Evolutionary conservation across 2,329 filamentous ascomycete species (phyloP), one percentile per base, ranked within the genome.

Genomic region (Stemphylium lycopersici): DNA sequence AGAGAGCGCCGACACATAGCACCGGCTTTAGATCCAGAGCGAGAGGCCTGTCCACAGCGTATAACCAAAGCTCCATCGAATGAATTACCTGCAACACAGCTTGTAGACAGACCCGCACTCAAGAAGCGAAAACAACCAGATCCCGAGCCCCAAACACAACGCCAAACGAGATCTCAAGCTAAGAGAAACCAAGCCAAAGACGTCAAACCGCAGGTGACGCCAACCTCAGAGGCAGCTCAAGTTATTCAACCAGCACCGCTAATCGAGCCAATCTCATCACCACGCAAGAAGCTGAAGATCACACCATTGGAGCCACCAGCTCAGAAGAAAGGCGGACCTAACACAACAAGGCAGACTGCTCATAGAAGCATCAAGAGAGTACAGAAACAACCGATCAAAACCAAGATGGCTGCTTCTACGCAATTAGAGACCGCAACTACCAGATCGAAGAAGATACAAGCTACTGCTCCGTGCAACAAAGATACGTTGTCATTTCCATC

Each of bases 211-310:
- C n/a, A 34, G 18, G 12, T n/a, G 13, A 11, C 12, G 10, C 24
- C 12, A 16, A 11, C 6, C 33, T 12, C 6, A 22, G 45, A 6
- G 6, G 39, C 26, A 16, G 36, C 32, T 6, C 37, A 15, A 8
- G 32, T 4, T 16, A 29, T 33, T 10, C 40, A 41, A 15, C 6
- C 40, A 16, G 38, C 20, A 20, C 43, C 88, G 16, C n/a, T 46
- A 11, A 22, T 31, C 4, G 40, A 44, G 13, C 39, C 34, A 13
- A 24, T 8, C 8, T 38, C 20, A 7, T 34, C 34, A 18, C 48
- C 38, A 15, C 48, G 39, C 11, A 58, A 47, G 48, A 58, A 56
- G 33, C 16, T 24, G 15, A 55, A 44, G 18, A 33, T 24, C 13
- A 38, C 33, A 18, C n/a, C 22, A 15, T 8, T 16, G 22, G n/a